Conservation (phyloP, 2,329 filamentous ascomycete species). For the Neopestalotiopsis sp. region DNA sequence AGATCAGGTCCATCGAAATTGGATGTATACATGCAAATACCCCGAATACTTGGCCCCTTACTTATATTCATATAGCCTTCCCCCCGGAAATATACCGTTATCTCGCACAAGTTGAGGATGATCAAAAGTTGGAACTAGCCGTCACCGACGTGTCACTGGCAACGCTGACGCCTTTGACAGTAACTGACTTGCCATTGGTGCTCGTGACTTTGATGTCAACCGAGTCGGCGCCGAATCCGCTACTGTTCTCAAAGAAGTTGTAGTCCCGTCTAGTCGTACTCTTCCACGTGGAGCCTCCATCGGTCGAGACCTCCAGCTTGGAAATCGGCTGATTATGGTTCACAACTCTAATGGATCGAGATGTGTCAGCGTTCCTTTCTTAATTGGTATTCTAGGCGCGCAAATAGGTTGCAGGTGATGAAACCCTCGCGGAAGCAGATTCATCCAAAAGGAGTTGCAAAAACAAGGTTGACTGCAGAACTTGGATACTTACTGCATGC, state of each 20-base stretch:
- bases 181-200: constrained; percentile 53
- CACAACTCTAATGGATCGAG: constrained; percentile 46
- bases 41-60: too few relatives aligned
- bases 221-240: constrained; percentile 59
- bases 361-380: too few relatives aligned
- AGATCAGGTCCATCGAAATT: background rate
- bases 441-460: too few relatives aligned
- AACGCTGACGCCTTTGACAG: constrained; percentile 56
- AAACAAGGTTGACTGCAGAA: too few relatives aligned
- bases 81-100: too few relatives aligned
- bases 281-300: constrained; percentile 65
- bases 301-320: constrained; percentile 64
- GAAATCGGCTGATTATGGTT: constrained; percentile 64
- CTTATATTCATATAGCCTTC: too few relatives aligned
- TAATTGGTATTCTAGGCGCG: too few relatives aligned
- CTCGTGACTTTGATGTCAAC: constrained; percentile 64
- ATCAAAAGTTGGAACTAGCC: constrained; percentile 29
- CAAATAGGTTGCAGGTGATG: too few relatives aligned
- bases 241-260: constrained; percentile 67
- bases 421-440: too few relatives aligned
- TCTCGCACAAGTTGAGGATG: too few relatives aligned
- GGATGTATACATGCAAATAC: too few relatives aligned
- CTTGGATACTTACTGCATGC: constrained; percentile 51
- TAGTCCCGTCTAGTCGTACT: constrained; percentile 58
- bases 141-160: constrained; percentile 29